Evolutionary conservation across 2,329 filamentous ascomycete genomes (phyloP).

Genomic region (Fusarium sp.): DNA sequence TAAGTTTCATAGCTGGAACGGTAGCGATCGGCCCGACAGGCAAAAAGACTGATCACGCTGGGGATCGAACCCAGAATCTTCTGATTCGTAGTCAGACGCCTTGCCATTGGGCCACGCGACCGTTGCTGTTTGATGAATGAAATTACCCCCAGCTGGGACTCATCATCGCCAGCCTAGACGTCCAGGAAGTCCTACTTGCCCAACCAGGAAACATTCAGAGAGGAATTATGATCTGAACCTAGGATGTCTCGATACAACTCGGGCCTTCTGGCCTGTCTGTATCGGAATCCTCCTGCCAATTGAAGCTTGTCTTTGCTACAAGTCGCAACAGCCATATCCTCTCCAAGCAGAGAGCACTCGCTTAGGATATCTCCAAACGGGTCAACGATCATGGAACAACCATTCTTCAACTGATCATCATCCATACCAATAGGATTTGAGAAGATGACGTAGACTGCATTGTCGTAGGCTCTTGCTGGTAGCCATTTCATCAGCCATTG

Average conservation of each 20-base stretch:
- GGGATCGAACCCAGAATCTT: slow-evolving; percentile 48
- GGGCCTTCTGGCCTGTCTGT: not conserved
- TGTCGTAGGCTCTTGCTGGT: not conserved
- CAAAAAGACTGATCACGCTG: slow-evolving; percentile 31
- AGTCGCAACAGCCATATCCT: not conserved
- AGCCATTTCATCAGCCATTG: not conserved
- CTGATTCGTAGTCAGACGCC: slow-evolving; percentile 49
- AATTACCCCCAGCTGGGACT: accelerated
- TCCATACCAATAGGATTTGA: not conserved
- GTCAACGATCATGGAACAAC: not conserved
- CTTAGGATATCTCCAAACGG: not conserved
- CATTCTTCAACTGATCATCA: not conserved
- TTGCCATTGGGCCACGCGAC: slow-evolving; percentile 46
- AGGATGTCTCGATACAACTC: not conserved
- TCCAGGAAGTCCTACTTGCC: not conserved
- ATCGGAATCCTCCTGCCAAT: not conserved
- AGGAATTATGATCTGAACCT: not conserved
- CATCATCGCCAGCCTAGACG: not conserved
- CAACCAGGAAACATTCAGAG: not conserved
- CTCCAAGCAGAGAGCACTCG: not conserved
- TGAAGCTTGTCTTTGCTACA: not conserved
- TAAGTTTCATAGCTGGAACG: not conserved
- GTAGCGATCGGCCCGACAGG: not conserved
- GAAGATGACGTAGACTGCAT: not conserved
- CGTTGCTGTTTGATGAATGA: not conserved